A percentile compares a stretch with the other conserved stretches of the same genome.
Evolutionary conservation across 2,329 filamentous ascomycete species (phyloP).

Genomic region (Penicillium sp.): DNA sequence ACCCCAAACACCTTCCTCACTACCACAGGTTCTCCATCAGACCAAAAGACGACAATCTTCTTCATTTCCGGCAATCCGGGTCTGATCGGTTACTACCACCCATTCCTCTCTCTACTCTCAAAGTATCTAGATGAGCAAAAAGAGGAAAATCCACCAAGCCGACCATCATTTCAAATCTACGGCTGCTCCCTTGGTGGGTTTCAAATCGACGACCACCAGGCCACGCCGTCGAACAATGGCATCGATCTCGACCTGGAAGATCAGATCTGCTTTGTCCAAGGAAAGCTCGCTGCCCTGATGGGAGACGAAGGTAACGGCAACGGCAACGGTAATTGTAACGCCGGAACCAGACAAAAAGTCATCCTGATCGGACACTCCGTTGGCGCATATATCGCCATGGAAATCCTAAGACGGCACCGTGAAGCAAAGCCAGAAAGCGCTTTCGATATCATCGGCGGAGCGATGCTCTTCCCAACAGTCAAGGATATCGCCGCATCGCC

Average conservation of each 20-base stretch:
- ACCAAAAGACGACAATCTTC: slow-evolving; percentile 33
- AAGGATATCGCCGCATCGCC: slow-evolving; percentile 65
- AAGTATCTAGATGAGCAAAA: slow-evolving; percentile 16
- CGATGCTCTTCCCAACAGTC: slow-evolving; percentile 72
- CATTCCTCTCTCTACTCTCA: slow-evolving; percentile 41
- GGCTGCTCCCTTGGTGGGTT: slow-evolving; percentile 38
- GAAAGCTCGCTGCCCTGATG: slow-evolving; percentile 43
- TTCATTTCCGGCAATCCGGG: slow-evolving; percentile 53
- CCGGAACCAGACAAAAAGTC: slow-evolving; percentile 39
- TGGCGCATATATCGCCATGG: slow-evolving; percentile 68
- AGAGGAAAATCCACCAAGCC: not conserved
- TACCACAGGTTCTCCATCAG: slow-evolving; percentile 17
- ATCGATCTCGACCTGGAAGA: slow-evolving; percentile 41
- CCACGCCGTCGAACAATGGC: not conserved
- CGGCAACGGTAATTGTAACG: not conserved
- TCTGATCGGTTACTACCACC: slow-evolving; percentile 49
- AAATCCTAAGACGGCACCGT: slow-evolving; percentile 60
- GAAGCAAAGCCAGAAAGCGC: slow-evolving; percentile 21
- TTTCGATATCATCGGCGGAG: slow-evolving; percentile 48
- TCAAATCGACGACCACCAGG: slow-evolving; percentile 22
- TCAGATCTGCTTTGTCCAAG: slow-evolving; percentile 51
- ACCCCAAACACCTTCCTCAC: slow-evolving; percentile 33
- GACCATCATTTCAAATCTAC: slow-evolving; percentile 27
- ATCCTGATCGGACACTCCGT: slow-evolving; percentile 73
- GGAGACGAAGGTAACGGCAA: not conserved